Conservation (phyloP, 805 yeast species). For the Metschnikowia baotianmanensis region DNA sequence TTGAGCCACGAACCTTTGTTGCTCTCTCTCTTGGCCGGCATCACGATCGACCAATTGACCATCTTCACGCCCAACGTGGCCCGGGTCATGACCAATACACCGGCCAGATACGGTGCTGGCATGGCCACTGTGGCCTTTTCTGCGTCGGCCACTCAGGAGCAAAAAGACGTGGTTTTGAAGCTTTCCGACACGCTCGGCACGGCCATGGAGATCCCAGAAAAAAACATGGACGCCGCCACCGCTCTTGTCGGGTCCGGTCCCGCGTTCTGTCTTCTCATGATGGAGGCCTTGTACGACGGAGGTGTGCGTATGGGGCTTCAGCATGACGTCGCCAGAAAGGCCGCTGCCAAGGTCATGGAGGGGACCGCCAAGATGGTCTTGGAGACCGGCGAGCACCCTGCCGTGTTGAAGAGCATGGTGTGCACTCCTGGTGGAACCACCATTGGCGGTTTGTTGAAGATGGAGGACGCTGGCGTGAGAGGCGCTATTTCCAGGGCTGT, state of each 20-base stretch:
- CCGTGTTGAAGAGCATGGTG: conserved; percentile 78
- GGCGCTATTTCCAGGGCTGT: conserved; percentile 85
- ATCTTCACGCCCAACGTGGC: conserved; percentile 60
- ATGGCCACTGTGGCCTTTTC: conserved; percentile 90
- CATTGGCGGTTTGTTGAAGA: conserved; percentile 86
- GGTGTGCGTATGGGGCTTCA: conserved; percentile 95
- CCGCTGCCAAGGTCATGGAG: conserved; percentile 91
- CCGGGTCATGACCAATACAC: conserved; percentile 97
- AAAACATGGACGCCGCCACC: conserved; percentile 95
- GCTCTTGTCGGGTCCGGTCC: conserved; percentile 96
- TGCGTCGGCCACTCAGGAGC: conserved; percentile 38
- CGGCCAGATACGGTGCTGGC: conserved; percentile 89
- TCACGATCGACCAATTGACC: conserved; percentile 70
- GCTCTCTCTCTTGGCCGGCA: conserved; percentile 89
- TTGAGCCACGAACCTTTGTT: conserved; percentile 55
- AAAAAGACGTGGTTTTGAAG: conserved; percentile 48
- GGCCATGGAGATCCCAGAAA: conserved; percentile 72
- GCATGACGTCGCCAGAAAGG: conserved; percentile 70
- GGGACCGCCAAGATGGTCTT: conserved; percentile 92
- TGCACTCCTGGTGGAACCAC: conserved; percentile 99
- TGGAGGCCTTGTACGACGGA: conserved; percentile 92
- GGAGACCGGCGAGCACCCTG: conserved; percentile 82
- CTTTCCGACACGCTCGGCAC: conserved; percentile 65
- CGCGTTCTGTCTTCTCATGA: conserved; percentile 83
- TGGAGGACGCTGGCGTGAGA: conserved; percentile 91